A percentile compares a stretch with the other conserved stretches of the same genome.
Evolutionary conservation across 1,284 basidiomycete genomes (phyloP).

Genomic region (Rhodotorula sp.): DNA sequence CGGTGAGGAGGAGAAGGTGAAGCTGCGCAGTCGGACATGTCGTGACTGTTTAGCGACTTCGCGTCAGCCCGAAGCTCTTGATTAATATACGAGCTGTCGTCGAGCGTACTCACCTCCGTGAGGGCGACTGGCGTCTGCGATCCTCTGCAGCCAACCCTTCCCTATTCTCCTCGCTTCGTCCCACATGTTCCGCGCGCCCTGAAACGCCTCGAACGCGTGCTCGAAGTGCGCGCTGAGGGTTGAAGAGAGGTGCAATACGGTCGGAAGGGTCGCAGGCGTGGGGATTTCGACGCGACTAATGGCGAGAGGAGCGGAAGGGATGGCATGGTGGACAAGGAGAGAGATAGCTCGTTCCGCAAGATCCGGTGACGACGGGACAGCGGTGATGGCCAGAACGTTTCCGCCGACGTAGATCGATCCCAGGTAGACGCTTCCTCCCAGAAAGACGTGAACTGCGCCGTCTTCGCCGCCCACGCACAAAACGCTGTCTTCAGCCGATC

Average conservation of each 20-base stretch:
- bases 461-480: constrained; percentile 13
- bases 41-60: background rate
- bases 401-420: constrained; percentile 4
- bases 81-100: no score
- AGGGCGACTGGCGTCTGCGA: constrained; percentile 21
- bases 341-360: background rate
- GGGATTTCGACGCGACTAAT: background rate
- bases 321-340: background rate
- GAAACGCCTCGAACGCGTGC: constrained; percentile 32
- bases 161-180: constrained; percentile 35
- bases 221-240: constrained; percentile 8
- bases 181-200: constrained; percentile 29
- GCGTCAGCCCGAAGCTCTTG: background rate
- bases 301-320: background rate
- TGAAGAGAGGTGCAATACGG: constrained; percentile 18
- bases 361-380: background rate
- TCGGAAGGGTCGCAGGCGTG: constrained; percentile 9
- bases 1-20: constrained; percentile 27
- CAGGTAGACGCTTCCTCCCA: constrained; percentile 28
- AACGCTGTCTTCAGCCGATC: constrained; percentile 3
- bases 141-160: constrained; percentile 33
- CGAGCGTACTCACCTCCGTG: constrained; percentile 23
- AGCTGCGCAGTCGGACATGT: constrained; percentile 21
- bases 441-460: constrained; percentile 20
- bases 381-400: background rate